Percentiles rank a stretch among this genome's conserved stretches.
phyloP scores from a whole-genome alignment of 257 asterid species.

The Plantago ovata region DNA sequence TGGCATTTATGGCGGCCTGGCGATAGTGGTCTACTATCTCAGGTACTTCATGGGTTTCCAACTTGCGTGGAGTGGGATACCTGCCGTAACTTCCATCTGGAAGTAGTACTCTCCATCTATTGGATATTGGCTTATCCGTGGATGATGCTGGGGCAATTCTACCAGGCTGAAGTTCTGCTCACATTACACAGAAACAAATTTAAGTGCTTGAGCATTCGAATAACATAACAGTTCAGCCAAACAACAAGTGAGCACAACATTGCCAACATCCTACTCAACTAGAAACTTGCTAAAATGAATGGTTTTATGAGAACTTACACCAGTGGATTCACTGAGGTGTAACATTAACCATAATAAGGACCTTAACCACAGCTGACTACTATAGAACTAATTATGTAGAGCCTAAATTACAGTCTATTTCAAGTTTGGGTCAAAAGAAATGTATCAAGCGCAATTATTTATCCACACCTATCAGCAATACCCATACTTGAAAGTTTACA shows the following conservation, averaged over 20 bases:
- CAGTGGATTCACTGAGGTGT: too few species aligned
- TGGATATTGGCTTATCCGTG: conserved; percentile 86
- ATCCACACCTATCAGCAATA: too few species aligned
- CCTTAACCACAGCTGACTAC: too few species aligned
- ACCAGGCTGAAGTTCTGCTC: conserved; percentile 69
- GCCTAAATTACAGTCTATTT: too few species aligned
- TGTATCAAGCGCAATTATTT: too few species aligned
- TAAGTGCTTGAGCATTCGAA: background rate
- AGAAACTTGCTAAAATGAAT: too few species aligned
- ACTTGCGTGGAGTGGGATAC: conserved; percentile 69
- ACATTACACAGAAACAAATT: conserved; percentile 6
- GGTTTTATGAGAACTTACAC: too few species aligned
- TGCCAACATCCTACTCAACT: too few species aligned
- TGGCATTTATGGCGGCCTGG: conserved; percentile 82
- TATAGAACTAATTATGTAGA: too few species aligned
- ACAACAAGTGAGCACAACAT: background rate
- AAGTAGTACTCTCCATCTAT: conserved; percentile 82
- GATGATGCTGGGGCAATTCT: conserved; percentile 72
- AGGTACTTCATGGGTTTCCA: conserved; percentile 47
- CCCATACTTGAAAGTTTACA: too few species aligned
- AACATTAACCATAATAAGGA: too few species aligned
- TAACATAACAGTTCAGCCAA: background rate
- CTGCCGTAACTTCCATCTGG: conserved; percentile 64
- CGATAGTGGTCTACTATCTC: conserved; percentile 66
- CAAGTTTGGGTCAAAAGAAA: too few species aligned